Percentiles rank a stretch among this genome's conserved stretches.
phyloP scores from a whole-genome alignment of 208 protist genomes.

The Entamoeba histolytica region DNA sequence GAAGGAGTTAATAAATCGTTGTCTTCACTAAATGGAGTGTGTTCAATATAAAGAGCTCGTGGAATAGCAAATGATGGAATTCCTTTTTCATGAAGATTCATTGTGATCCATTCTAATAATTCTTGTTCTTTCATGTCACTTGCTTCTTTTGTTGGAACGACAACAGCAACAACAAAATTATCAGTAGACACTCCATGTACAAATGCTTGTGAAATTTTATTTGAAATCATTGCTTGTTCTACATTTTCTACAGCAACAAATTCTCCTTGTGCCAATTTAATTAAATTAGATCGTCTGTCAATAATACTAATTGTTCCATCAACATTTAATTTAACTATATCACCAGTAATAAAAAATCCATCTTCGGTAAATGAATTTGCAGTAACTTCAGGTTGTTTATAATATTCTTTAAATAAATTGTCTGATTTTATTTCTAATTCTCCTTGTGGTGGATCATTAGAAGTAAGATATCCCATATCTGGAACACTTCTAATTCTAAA shows the following conservation, averaged over 20 bases:
- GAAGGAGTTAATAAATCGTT: neutral
- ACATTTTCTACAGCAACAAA: neutral
- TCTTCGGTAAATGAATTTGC: neutral
- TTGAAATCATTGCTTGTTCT: neutral
- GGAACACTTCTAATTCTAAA: neutral
- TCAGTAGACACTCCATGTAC: neutral
- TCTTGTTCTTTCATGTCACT: neutral
- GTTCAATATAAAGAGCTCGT: neutral
- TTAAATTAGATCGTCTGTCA: neutral
- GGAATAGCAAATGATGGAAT: neutral
- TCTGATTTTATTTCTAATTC: neutral
- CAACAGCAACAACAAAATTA: neutral
- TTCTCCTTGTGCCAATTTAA: neutral
- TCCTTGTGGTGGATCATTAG: neutral
- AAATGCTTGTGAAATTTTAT: neutral
- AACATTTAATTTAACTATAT: neutral
- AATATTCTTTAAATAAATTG: neutral
- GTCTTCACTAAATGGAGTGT: neutral
- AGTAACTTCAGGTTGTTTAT: neutral
- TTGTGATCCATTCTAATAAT: neutral
- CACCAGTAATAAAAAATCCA: neutral
- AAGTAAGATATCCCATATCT: neutral
- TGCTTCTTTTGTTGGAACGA: neutral
- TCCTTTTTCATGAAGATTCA: neutral
- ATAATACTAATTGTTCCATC: neutral